Base-by-base conservation (phyloP, 306 rosid genomes). In the Calophaca sinica region DNA sequence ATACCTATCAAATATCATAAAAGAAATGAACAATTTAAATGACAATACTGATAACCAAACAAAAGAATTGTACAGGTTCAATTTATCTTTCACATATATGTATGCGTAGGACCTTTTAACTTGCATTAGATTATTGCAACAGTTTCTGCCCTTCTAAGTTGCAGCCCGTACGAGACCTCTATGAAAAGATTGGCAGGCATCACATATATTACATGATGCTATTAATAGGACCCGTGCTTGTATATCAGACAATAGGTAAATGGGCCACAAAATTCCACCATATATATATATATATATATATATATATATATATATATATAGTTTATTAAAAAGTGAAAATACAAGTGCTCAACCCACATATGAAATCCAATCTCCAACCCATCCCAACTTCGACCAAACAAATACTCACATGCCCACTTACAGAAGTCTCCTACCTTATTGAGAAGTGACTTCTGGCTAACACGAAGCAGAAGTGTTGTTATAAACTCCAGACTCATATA, bases 401-500 rank as follows among this genome's bases (percentile, higher is more conserved):
- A 46, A 32, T 51, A 76, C 8, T 72, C 73, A 57, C 60, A 52
- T 57, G 65, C 71, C 31, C 28, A 65, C 62, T 53, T 72, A 74
- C 50, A 86, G 62, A 62, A 32, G 57, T 42, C 42, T 65, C 91
- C 6, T 86, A 76, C 98, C 97, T 93, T 91, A 80, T 91, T 91
- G 53, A 93, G 89, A 80, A 87, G 89, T 38, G 96, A 87, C 76
- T 92, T 94, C 85, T 88, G 96, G 89, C 96, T 90, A 75, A 90
- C 87, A 29, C 96, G 96, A 52, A 90, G 89, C 52, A 94, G 70
- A 67, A 94, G 70, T 54, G 99, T 97, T 32, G 97, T 94, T 28
- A 85, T 73, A 79, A 88, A 91, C 84, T 94, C 97, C 84, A 94
- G 78, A 78, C 96, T 94, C 90, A 89, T 94, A 85, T 87, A 94